Conservation (phyloP, 495 filamentous ascomycete species). For the Penicillium samsonianum region DNA sequence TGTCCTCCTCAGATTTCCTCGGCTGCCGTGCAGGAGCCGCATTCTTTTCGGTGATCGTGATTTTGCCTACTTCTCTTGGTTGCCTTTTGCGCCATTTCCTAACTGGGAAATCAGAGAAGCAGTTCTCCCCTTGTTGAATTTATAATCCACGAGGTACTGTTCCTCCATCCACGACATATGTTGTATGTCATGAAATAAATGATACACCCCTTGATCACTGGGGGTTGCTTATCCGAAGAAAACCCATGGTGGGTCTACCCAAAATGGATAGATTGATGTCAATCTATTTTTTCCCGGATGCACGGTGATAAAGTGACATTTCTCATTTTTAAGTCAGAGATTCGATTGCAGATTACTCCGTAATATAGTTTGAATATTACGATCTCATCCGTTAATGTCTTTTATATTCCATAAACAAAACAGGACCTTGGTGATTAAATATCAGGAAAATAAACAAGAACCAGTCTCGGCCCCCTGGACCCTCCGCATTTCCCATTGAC, state of each 20-base stretch:
- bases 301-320: constrained; percentile 1
- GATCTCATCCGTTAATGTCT: background rate
- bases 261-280: background rate
- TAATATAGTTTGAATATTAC: background rate
- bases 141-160: background rate
- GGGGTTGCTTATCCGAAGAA: background rate
- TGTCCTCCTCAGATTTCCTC: background rate
- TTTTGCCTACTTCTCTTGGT: constrained; percentile 3
- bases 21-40: constrained; percentile 9
- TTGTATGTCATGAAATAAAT: background rate
- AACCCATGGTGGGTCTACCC: background rate
- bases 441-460: background rate
- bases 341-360: background rate
- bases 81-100: background rate
- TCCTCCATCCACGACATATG: background rate
- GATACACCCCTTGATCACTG: background rate
- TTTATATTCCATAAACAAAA: background rate
- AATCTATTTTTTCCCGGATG: constrained; percentile 1
- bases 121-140: background rate
- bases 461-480: background rate
- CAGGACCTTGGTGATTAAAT: background rate
- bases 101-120: background rate
- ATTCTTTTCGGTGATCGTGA: constrained; percentile 1
- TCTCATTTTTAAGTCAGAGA: background rate
- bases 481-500: background rate